Percentiles rank a stretch among this genome's conserved stretches.
These are phyloP conservation scores for Leucosporidium creatinivorum DNA, from an alignment of 768 basidiomycete species.

Conservation along the genomic window DNA sequence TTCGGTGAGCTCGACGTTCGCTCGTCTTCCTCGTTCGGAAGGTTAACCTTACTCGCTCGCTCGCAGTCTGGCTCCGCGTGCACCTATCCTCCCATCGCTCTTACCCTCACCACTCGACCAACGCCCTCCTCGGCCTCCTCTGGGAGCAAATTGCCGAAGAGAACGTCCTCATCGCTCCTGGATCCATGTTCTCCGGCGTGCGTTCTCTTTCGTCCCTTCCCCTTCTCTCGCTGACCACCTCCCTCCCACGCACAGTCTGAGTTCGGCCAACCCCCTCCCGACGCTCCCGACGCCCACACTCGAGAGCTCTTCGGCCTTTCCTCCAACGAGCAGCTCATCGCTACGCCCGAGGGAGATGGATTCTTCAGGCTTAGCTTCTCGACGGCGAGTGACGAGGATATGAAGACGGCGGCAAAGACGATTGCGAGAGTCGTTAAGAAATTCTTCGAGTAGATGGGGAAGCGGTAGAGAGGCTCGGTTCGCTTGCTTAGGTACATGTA, in stretches of 20 bases:
- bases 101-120: conserved; percentile 41
- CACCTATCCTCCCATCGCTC: conserved; percentile 56
- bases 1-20: conserved; percentile 51
- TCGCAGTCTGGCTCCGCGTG: conserved; percentile 52
- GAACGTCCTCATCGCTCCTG: conserved; percentile 60
- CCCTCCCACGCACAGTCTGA: conserved; percentile 33
- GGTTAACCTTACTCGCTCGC: not conserved
- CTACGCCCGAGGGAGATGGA: not conserved
- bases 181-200: conserved; percentile 44
- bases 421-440: not conserved
- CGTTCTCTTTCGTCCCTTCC: not conserved
- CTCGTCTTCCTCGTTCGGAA: no score
- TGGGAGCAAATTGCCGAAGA: conserved; percentile 57
- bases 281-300: not conserved
- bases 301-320: not conserved
- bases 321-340: not conserved
- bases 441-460: not conserved
- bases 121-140: conserved; percentile 50
- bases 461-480: not conserved
- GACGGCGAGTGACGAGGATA: not conserved
- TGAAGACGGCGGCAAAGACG: not conserved
- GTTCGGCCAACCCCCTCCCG: not conserved
- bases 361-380: not conserved
- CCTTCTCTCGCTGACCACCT: no score
- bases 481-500: not conserved